A percentile compares a stretch with the other conserved stretches of the same genome.
Evolutionary conservation across 148 eudicot genomes (phyloP).

Genomic region (Chenopodium formosanum): DNA sequence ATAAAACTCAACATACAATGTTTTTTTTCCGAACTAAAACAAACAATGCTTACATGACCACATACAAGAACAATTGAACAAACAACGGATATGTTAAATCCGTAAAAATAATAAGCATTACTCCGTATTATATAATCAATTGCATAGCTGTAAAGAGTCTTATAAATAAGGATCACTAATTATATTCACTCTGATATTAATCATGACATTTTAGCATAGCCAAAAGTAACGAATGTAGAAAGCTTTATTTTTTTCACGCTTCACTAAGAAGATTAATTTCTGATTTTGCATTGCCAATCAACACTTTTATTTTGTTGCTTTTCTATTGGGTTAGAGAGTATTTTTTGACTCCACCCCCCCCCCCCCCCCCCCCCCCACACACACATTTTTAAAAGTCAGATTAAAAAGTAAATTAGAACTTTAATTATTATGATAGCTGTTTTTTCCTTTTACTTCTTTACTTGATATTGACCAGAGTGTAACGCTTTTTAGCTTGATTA

Average conservation of each 20-base stretch:
- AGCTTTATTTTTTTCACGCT: slow-evolving; percentile 18
- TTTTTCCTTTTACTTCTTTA: neutral
- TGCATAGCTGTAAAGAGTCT: neutral
- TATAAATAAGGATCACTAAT: neutral
- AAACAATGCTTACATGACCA: no score
- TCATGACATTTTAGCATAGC: slow-evolving; percentile 15
- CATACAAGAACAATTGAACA: no score
- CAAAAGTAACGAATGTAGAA: slow-evolving; percentile 6
- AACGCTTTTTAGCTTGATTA: slow-evolving; percentile 22
- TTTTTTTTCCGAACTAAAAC: no score
- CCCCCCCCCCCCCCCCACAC: no score
- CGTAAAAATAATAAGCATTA: neutral
- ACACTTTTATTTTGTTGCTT: neutral
- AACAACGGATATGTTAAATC: neutral
- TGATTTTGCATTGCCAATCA: slow-evolving; percentile 15
- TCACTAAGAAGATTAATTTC: slow-evolving; percentile 14
- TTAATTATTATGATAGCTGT: neutral
- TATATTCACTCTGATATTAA: neutral
- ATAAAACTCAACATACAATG: no score
- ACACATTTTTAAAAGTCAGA: slow-evolving; percentile 11
- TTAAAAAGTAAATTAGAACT: slow-evolving; percentile 14
- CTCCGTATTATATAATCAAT: neutral
- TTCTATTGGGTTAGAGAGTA: neutral
- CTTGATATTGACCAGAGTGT: slow-evolving; percentile 26
- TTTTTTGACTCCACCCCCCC: neutral